Conservation (phyloP, 2,329 filamentous ascomycete species). For the Lachnellula arida region DNA sequence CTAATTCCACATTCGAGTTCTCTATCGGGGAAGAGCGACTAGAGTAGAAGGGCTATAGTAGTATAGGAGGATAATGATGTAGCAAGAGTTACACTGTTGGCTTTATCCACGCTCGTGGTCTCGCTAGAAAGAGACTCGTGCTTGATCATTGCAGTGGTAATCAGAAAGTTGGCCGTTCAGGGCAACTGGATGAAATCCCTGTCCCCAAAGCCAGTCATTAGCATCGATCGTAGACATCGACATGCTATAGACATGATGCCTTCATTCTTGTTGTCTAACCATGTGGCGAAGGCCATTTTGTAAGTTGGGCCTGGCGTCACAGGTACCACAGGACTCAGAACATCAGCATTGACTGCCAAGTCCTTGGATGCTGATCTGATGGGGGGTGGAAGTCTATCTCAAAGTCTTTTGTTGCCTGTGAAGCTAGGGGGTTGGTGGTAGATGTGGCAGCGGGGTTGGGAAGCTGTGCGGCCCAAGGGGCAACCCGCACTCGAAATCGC, state of each 20-base stretch:
- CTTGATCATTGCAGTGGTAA: too few relatives aligned
- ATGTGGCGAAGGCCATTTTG: background rate
- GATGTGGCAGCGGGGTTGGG: background rate
- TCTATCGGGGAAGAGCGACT: too few relatives aligned
- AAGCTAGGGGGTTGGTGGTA: background rate
- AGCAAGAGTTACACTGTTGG: too few relatives aligned
- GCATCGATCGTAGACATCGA: background rate
- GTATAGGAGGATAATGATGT: too few relatives aligned
- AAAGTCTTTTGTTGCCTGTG: background rate
- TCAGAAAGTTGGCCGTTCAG: too few relatives aligned
- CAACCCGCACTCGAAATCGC: background rate
- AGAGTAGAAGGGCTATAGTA: too few relatives aligned
- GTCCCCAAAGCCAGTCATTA: too few relatives aligned
- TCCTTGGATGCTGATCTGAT: background rate
- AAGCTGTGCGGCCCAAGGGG: background rate
- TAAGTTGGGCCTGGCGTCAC: background rate
- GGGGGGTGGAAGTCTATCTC: background rate
- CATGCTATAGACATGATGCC: background rate
- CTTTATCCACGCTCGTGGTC: too few relatives aligned
- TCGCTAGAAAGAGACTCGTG: too few relatives aligned
- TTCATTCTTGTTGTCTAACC: background rate
- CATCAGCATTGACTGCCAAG: background rate
- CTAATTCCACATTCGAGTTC: too few relatives aligned
- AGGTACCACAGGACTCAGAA: background rate
- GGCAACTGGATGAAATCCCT: too few relatives aligned